Evolutionary conservation across 1,139 yeast genomes (phyloP), one percentile per base, ranked within the genome.

Genomic region (Lodderomyces margitis): DNA sequence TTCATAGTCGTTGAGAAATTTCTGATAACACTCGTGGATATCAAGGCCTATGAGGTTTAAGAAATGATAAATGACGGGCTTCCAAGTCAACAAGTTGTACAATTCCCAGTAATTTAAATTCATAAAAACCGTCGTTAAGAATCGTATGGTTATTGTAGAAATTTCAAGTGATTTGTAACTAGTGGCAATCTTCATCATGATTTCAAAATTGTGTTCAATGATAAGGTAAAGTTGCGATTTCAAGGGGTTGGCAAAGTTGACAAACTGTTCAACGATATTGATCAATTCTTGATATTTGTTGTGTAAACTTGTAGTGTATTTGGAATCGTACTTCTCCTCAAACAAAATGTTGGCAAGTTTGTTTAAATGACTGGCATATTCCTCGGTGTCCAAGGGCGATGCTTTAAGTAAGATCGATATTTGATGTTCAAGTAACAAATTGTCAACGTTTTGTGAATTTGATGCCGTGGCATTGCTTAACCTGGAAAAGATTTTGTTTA

Each of bases 81-180:
- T 70, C 74, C 74, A 69, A 14, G 56, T 56, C 20, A 72, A 58
- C 27, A 72, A 55, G 43, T 70, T 71, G 50, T 70, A 71, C 17
- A 71, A 49, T 47, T 72, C 77, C 78, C 78, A 72, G 52, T 72
- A 72, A 48, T 70, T 72, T 38, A 70, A 53, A 37, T 54, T 53
- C 74, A 70, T 68, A 17, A 70, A 52, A 2, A 70, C 57, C 8
- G 57, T 56, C 7, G 77, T 70, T 43, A 72, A 56, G 44, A 70
- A 70, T 28, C 75, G 54, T 20, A 71, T 68, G 3, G 71, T 55
- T 35, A 48, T 52, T 0, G 74, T 59, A 5, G 75, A 59, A 15
- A 72, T 50, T 4, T 58, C 66, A 31, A 71, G 57, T 30, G 58
- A 55, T 32, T 55, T 53, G 45, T 59, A 57, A 39, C 58, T 58